Evolutionary conservation across 805 yeast genomes (phyloP).

Genomic region (Priceomyces castillae): DNA sequence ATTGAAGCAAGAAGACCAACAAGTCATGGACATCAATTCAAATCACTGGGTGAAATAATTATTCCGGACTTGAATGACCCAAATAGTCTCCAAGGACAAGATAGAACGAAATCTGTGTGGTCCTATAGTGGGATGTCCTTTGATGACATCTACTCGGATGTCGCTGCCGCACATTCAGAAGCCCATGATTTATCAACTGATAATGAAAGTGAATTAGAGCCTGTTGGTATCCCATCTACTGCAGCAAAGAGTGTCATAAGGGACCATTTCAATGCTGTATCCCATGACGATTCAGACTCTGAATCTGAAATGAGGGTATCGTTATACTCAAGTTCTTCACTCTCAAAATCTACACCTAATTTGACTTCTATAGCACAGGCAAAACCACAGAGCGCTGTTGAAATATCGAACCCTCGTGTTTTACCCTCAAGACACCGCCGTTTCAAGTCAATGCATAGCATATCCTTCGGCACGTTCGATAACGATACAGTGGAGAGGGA

Average conservation of each 20-base stretch:
- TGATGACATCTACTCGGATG: slow-evolving; percentile 23
- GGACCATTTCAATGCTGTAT: slow-evolving; percentile 23
- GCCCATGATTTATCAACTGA: slow-evolving; percentile 13
- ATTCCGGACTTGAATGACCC: slow-evolving; percentile 37
- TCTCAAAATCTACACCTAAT: slow-evolving; percentile 22
- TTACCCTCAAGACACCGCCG: slow-evolving; percentile 30
- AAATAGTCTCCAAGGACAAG: neutral
- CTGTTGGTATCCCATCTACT: slow-evolving; percentile 35
- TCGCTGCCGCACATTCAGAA: slow-evolving; percentile 8
- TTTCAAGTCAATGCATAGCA: slow-evolving; percentile 37
- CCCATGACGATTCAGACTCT: slow-evolving; percentile 20
- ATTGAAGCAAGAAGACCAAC: neutral
- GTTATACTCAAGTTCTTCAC: slow-evolving; percentile 12
- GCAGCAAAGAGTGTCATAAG: slow-evolving; percentile 28
- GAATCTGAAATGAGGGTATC: slow-evolving; percentile 28
- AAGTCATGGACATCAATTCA: neutral
- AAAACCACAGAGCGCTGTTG: slow-evolving; percentile 6
- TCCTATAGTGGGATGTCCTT: slow-evolving; percentile 23
- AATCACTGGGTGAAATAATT: slow-evolving; percentile 34
- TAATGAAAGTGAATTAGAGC: slow-evolving; percentile 22
- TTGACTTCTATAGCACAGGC: slow-evolving; percentile 8
- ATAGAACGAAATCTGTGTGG: slow-evolving; percentile 4
- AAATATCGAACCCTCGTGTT: too few species aligned
- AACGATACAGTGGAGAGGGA: neutral
- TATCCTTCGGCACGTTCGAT: slow-evolving; percentile 14